These are phyloP conservation scores for Penicillium angulare DNA, from an alignment of 495 filamentous ascomycete genomes.

Conservation along the genomic window DNA sequence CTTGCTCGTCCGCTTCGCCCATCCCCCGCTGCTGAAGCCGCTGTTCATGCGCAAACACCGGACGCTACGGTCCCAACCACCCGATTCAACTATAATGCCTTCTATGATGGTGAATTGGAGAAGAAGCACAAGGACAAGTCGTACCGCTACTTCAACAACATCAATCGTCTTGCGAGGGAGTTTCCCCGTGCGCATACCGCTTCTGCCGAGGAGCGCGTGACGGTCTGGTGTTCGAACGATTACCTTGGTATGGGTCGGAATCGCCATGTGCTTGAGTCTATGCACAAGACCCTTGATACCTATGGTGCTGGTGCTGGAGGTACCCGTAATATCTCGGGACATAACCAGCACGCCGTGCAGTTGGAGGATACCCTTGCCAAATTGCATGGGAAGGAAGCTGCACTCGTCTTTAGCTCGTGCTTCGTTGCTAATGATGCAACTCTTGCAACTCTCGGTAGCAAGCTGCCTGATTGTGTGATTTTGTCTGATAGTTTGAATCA, in stretches of 20 bases:
- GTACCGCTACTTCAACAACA: conserved; percentile 99
- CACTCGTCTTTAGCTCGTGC: conserved; percentile 93
- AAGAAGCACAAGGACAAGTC: conserved; percentile 99
- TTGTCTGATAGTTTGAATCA: conserved; percentile 94
- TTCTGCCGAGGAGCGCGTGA: conserved; percentile 80
- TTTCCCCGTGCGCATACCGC: conserved; percentile 94
- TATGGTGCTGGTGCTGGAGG: conserved; percentile 96
- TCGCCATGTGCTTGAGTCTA: conserved; percentile 76
- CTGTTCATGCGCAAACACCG: conserved; percentile 28
- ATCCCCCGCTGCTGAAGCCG: conserved; percentile 20
- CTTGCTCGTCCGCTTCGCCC: conserved; percentile 17
- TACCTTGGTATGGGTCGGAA: conserved; percentile 98
- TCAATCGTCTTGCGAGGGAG: conserved; percentile 95
- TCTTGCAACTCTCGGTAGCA: conserved; percentile 90
- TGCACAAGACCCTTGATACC: conserved; percentile 92
- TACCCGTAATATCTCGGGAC: conserved; percentile 95
- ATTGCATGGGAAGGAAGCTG: conserved; percentile 86
- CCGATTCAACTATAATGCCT: conserved; percentile 86
- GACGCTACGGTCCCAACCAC: conserved; percentile 43
- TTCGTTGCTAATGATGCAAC: conserved; percentile 99
- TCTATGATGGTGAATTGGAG: conserved; percentile 84
- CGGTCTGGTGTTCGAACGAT: conserved; percentile 99
- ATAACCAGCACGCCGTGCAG: conserved; percentile 89
- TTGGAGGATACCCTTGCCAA: conserved; percentile 84
- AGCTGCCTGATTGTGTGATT: conserved; percentile 94